Evolutionary conservation across 2,329 filamentous ascomycete genomes (phyloP), one percentile per base, ranked within the genome.

Genomic region (Talaromyces verruculosus): DNA sequence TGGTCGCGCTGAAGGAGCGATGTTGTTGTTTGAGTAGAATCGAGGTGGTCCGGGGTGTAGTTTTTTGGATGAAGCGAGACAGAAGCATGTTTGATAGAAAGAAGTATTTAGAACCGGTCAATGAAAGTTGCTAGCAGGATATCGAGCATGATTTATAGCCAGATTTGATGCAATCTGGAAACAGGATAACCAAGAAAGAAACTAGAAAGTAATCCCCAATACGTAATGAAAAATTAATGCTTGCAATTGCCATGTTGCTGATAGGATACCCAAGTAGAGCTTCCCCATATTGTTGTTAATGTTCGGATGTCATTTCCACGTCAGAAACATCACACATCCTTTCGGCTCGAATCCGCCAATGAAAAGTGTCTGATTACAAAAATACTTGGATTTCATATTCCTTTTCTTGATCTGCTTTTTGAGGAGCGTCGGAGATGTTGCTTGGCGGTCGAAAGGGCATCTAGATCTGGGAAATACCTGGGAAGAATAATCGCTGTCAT

Each of bases 241-340:
- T 51, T 28, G 47, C 2, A 17, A 51, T 17, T 30, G 47, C 45
- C 22, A 13, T 7, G 13, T 7, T 17, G 22, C 45, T 51, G 43
- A 51, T 51, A 51, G 47, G 47, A 25, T 47, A 7, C 13, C 47
- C 28, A n/a, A n/a, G 49, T 5, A 19, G 8, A 17, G 28, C n/a
- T 43, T 43, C 17, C 15, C 41, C 41, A 43, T n/a, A 17, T n/a
- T 43, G 2, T 30, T 8, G 8, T 30, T 15, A 13, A 15, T 30
- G 10, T 19, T 11, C 33, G 35, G 15, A 10, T 59, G 55, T 59
- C 55, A 59, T 59, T 41, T n/a, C 37, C 55, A 59, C 55, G 55
- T 59, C 55, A 59, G 55, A 58, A 58, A 59, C 51, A 37, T 25
- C 11, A 37, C n/a, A 19, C n/a, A 33, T 17, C 43, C 7, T 15